phyloP scores from a whole-genome alignment of 2,329 filamentous ascomycete genomes.

The Neonectria ditissima region DNA sequence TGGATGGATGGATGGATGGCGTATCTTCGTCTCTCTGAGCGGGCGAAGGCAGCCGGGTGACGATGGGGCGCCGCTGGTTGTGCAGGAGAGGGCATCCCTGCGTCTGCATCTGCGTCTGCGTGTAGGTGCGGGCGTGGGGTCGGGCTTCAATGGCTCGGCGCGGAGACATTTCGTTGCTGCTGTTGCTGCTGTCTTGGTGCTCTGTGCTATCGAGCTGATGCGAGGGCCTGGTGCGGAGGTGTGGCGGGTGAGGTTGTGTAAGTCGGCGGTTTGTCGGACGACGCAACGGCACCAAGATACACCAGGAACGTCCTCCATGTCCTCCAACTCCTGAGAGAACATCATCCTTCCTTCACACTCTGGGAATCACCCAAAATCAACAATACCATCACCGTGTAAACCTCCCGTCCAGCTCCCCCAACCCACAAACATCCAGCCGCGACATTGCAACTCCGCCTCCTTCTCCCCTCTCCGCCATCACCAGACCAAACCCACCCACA shows the following conservation, averaged over 20 bases:
- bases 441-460: background rate
- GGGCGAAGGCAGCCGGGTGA: conserved; percentile 5
- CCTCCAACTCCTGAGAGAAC: background rate
- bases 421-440: conserved; percentile 33
- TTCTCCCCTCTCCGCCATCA: conserved; percentile 9
- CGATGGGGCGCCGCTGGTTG: conserved; percentile 14
- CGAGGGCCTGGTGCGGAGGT: too few relatives aligned
- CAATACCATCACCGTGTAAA: background rate
- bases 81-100: conserved; percentile 43
- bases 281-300: background rate
- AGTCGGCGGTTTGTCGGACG: background rate
- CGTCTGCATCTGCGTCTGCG: too few relatives aligned
- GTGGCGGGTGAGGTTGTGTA: background rate
- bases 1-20: too few relatives aligned
- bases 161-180: conserved; percentile 9
- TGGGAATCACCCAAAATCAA: background rate
- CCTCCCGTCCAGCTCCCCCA: conserved; percentile 34
- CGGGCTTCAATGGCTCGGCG: conserved; percentile 28
- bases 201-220: background rate
- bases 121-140: conserved; percentile 6
- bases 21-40: too few relatives aligned
- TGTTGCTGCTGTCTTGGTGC: background rate
- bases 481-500: conserved; percentile 20
- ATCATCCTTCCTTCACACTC: background rate
- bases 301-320: background rate